Evolutionary conservation across 2,329 filamentous ascomycete species (phyloP).

Genomic region (Arthrobotrys sphaeroides): DNA sequence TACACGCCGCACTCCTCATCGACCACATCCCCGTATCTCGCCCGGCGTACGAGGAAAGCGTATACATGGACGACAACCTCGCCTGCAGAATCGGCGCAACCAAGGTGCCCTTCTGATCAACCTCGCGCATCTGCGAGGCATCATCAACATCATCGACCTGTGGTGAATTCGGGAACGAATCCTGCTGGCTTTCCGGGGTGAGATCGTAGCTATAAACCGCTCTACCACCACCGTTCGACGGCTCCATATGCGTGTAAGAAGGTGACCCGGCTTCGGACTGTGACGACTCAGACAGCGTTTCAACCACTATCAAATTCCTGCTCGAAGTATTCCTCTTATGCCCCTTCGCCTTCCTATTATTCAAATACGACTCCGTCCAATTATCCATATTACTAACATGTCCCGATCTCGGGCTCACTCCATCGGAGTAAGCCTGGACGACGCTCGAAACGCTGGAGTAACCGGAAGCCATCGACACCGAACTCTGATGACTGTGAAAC

Average conservation of each 20-base stretch:
- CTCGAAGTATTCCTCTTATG: conserved; percentile 32
- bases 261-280: conserved; percentile 47
- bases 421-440: conserved; percentile 23
- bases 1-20: conserved; percentile 32
- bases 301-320: conserved; percentile 14
- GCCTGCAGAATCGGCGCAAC: conserved; percentile 48
- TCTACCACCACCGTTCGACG: conserved; percentile 22
- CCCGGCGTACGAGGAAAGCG: conserved; percentile 37
- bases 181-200: conserved; percentile 50
- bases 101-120: conserved; percentile 1
- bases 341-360: conserved; percentile 31
- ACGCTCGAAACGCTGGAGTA: conserved; percentile 20
- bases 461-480: conserved; percentile 9
- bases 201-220: conserved; percentile 47
- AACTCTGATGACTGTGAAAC: conserved; percentile 34
- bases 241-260: conserved; percentile 48
- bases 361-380: conserved; percentile 50
- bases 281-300: conserved; percentile 39
- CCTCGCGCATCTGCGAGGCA: conserved; percentile 44
- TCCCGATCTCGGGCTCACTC: conserved; percentile 30
- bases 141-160: conserved; percentile 26
- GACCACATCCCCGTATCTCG: conserved; percentile 48
- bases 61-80: conserved; percentile 49
- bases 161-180: conserved; percentile 43
- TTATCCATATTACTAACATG: conserved; percentile 43